Conservation (phyloP, 2,329 filamentous ascomycete species). For the Xylariaceae sp. region DNA sequence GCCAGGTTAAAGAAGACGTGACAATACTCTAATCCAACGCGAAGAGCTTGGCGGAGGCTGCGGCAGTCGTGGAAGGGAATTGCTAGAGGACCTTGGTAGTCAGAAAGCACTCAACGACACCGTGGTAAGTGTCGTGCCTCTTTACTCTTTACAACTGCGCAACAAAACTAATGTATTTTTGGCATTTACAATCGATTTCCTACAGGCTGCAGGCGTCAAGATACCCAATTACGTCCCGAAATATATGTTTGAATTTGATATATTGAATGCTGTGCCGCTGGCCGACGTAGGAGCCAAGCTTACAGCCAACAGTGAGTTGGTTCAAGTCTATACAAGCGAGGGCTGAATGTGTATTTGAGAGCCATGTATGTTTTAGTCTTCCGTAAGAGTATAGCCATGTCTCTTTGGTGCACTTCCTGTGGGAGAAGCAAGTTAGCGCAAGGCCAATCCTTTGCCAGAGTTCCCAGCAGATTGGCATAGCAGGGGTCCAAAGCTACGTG, state of each 20-base stretch:
- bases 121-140: slow-evolving; percentile 1
- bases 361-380: background rate
- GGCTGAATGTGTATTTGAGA: background rate
- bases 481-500: too few species aligned
- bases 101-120: slow-evolving; percentile 1
- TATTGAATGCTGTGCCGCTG: background rate
- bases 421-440: too few species aligned
- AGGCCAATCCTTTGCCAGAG: too few species aligned
- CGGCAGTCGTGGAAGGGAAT: background rate
- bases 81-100: too few species aligned
- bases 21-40: background rate
- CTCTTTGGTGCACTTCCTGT: too few species aligned
- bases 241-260: slow-evolving; percentile 3
- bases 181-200: background rate
- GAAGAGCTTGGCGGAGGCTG: background rate
- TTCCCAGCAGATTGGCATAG: too few species aligned
- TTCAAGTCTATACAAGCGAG: background rate
- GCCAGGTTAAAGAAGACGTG: background rate
- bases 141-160: background rate
- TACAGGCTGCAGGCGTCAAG: slow-evolving; percentile 2
- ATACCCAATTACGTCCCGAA: background rate
- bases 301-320: background rate
- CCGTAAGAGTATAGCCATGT: too few species aligned
- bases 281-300: background rate
- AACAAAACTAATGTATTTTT: background rate